Base-by-base conservation (phyloP, 192 early-diverging fungal genomes). In the Coemansia sp. region DNA sequence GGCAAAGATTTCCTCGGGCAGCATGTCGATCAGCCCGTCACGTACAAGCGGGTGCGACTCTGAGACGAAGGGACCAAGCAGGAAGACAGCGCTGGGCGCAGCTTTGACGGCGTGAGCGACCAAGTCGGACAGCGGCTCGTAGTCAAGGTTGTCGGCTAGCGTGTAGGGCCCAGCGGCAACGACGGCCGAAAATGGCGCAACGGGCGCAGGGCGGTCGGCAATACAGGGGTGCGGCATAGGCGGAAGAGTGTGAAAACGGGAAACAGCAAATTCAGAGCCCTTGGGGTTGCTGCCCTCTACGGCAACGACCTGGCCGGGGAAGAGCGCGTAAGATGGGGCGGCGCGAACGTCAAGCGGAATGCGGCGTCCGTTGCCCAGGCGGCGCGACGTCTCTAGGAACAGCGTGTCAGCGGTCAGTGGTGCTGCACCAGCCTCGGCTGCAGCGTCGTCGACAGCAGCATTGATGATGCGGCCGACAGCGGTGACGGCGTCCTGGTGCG, bases 231-330 rank as follows among this genome's bases (percentile, higher is more conserved):
- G 79, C 11, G 84, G 67, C 15, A 82, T 46, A 11, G 84, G 84
- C 19, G 88, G 82, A 66, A 92, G 73, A 61, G 81, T 54, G 25
- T 76, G 71, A 9, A 87, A 65, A 47, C 76, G 66, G 11, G 84
- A 69, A 0, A 78, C 85, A 2, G 76, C 54, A 55, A 87, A 86
- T 55, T 75, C 59, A 0, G 81, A 59, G 24, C 85, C 84, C 42
- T 78, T 81, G 30, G 77, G 71, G 50, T 85, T 86, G 42, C 79
- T 79, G 3, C 89, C 94, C 43, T 85, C 76, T 5, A 93, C 58
- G 2, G 84, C 92, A 21, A 94, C 78, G 44, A 94, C 74, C 55
- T 95, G 94, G 22, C 96, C 96, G 2, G 94, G 94, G 59, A 97
- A 97, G 22, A 98, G 78, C 34, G 83, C 66, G 62, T 83, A 89